Conservation (phyloP, 2,329 filamentous ascomycete species). For the Fusarium sp. region DNA sequence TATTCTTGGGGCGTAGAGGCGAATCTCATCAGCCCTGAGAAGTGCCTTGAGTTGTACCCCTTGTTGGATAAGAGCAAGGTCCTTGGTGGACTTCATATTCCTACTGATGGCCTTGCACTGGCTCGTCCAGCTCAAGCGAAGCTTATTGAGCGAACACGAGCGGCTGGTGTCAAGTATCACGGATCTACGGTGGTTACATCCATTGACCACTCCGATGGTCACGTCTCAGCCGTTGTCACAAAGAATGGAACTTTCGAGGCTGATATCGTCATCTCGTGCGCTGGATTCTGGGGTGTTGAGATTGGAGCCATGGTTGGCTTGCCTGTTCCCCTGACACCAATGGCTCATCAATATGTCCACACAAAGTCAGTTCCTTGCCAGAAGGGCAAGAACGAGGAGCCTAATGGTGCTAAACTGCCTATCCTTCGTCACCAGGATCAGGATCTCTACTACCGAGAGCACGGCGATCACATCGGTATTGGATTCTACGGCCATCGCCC, state of each 20-base stretch:
- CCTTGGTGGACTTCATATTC: constrained; percentile 69
- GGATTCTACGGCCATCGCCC: constrained; percentile 73
- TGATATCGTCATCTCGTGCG: constrained; percentile 72
- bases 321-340: constrained; percentile 67
- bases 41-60: constrained; percentile 66
- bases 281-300: constrained; percentile 75
- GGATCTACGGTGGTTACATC: constrained; percentile 68
- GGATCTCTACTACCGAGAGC: constrained; percentile 73
- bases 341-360: constrained; percentile 74
- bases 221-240: constrained; percentile 68
- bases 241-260: constrained; percentile 62
- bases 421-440: constrained; percentile 73
- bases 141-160: constrained; percentile 67
- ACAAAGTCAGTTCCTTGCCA: constrained; percentile 63
- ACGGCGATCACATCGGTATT: constrained; percentile 71
- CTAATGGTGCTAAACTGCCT: constrained; percentile 65
- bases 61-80: constrained; percentile 64
- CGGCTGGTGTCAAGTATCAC: constrained; percentile 69
- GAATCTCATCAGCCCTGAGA: constrained; percentile 61
- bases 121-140: constrained; percentile 71
- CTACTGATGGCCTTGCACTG: constrained; percentile 69
- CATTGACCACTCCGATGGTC: constrained; percentile 61
- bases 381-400: constrained; percentile 50
- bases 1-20: constrained; percentile 71
- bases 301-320: constrained; percentile 71